phyloP scores from a whole-genome alignment of 176 grass and related monocot species.

The Pontederia paniculata region DNA sequence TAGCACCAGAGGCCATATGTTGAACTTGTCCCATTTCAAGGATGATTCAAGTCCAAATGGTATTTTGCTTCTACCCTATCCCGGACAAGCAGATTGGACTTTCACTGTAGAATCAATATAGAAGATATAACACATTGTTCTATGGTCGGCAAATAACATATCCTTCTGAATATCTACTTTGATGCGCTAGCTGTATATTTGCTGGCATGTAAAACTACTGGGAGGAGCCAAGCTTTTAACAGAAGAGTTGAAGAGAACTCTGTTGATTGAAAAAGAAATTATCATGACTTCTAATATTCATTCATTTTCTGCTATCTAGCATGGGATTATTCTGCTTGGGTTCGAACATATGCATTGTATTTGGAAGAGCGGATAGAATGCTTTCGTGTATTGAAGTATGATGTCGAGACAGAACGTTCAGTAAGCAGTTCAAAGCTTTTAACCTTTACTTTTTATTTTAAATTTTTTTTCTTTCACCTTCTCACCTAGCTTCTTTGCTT shows the following conservation, averaged over 20 bases:
- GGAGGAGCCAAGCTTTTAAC: too few species aligned
- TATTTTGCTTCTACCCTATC: background rate
- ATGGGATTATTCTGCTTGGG: conserved; percentile 42
- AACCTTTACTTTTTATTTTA: background rate
- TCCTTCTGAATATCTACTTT: too few species aligned
- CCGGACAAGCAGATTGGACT: background rate
- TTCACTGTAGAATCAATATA: background rate
- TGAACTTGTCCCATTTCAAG: conserved; percentile 24
- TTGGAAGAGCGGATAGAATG: conserved; percentile 37
- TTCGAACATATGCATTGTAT: conserved; percentile 38
- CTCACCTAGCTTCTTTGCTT: too few species aligned
- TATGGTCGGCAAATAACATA: too few species aligned
- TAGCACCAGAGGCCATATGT: conserved; percentile 6
- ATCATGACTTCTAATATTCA: background rate
- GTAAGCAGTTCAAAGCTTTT: background rate
- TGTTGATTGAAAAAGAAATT: background rate
- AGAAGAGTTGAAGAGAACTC: too few species aligned
- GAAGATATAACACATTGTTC: too few species aligned
- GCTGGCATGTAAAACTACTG: too few species aligned
- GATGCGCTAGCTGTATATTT: too few species aligned
- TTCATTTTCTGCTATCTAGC: conserved; percentile 13
- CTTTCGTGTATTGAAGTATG: conserved; percentile 30
- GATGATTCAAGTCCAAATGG: conserved; percentile 21
- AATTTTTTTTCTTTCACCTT: background rate
- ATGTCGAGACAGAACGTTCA: conserved; percentile 6